Evolutionary conservation across 2,329 filamentous ascomycete species (phyloP), one percentile per base, ranked within the genome.

Genomic region (Trichoderma sp.): DNA sequence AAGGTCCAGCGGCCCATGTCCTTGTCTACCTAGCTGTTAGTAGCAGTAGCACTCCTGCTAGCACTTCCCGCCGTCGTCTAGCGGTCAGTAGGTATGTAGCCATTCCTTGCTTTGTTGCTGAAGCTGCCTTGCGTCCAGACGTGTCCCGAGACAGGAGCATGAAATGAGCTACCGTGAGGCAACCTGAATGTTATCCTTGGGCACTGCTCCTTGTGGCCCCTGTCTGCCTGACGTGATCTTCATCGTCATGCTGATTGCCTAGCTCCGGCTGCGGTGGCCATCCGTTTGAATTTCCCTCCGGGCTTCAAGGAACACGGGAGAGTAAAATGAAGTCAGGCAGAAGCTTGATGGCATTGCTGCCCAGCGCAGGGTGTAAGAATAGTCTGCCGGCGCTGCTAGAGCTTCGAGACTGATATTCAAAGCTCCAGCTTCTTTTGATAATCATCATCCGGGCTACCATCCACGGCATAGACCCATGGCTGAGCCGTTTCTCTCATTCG

Each of bases 11-110:
- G 58, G 45, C 58, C 34, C 47, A 39, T 52, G 34, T 62, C 58
- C 39, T 61, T 51, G 58, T 44, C 48, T 51, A 61, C 30, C 39
- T 51, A 61, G 45, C 39, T 61, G 24, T 21, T 41, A 56, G 34
- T 14, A 39, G 34, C 10, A 39, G 34, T 39, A 39, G 45, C 39
- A 41, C 43, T 51, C 30, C 19, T 50, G 47, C 45, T 41, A 60
- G 45, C 50, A 39, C 30, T 60, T 51, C 57, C 57, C 30, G 45
- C 28, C 30, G 51, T 60, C n/a, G 57, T 60, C 57, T 60, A 51
- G 57, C 57, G 57, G 57, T 60, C 57, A 51, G 57, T 50, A 30
- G 55, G 34, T 14, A 30, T 43, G 34, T 14, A 39, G 10, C 34
- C 12, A 41, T 56, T 26, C 52, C 34, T 15, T 47, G 30, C 28